Conservation (phyloP, 768 basidiomycete species). For the Guyanaporus albipodus region DNA sequence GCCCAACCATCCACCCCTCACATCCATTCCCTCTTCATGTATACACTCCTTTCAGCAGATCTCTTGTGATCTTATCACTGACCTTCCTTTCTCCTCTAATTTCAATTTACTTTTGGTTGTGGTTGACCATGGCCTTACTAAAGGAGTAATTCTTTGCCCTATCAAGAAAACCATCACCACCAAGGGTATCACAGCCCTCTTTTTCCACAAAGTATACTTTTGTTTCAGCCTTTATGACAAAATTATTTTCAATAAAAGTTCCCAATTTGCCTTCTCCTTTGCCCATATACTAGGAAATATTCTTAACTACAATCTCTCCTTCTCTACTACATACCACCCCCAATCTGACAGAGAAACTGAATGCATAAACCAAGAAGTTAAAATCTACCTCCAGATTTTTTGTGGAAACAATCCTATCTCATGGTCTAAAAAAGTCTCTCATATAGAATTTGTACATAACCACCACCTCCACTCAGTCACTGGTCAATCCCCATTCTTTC, state of each 20-base stretch:
- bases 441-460: not conserved
- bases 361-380: no score
- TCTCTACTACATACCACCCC: no score
- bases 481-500: no score
- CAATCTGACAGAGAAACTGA: no score
- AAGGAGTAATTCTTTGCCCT: not conserved
- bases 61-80: not conserved
- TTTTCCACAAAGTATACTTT: not conserved
- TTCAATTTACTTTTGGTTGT: not conserved
- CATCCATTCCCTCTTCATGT: no score
- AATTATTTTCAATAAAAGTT: no score
- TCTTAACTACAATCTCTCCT: no score
- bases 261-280: no score
- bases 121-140: not conserved
- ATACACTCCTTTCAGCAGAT: not conserved
- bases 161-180: not conserved
- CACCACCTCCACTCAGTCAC: not conserved
- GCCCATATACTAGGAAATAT: no score
- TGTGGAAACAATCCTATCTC: not conserved
- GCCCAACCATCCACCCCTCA: no score
- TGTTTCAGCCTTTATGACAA: no score
- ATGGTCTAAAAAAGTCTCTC: not conserved
- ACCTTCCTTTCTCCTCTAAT: not conserved
- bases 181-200: not conserved
- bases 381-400: no score